A percentile compares a stretch with the other conserved stretches of the same genome.
These are phyloP conservation scores for Sclerospora graminicola DNA, from an alignment of 352 stramenopile genomes.

Conservation along the genomic window DNA sequence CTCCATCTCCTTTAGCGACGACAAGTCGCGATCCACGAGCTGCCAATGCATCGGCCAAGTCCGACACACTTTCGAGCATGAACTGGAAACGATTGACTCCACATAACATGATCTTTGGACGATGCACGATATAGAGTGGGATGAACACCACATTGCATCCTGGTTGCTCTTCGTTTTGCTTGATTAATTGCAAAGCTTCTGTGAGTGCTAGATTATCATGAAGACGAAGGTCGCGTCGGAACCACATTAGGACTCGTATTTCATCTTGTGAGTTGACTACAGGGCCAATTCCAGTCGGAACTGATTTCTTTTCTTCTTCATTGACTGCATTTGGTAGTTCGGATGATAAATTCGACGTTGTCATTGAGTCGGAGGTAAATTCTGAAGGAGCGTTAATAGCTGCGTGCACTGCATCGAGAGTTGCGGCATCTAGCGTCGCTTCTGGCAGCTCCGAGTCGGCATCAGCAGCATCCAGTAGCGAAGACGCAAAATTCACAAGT, in stretches of 20 bases:
- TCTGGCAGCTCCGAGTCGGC: slow-evolving; percentile 13
- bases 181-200: slow-evolving; percentile 44
- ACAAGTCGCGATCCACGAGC: slow-evolving; percentile 50
- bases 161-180: neutral
- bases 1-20: slow-evolving; percentile 62
- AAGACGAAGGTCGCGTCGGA: slow-evolving; percentile 91
- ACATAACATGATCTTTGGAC: slow-evolving; percentile 74
- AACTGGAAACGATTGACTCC: slow-evolving; percentile 85
- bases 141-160: slow-evolving; percentile 39
- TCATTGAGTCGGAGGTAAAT: neutral
- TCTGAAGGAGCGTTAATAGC: slow-evolving; percentile 17
- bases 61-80: slow-evolving; percentile 87
- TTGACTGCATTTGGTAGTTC: neutral
- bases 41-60: slow-evolving; percentile 59
- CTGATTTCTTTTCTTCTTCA: neutral
- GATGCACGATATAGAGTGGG: slow-evolving; percentile 84
- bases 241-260: slow-evolving; percentile 77
- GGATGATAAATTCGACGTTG: neutral
- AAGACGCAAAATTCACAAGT: slow-evolving; percentile 29
- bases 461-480: slow-evolving; percentile 28
- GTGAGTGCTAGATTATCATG: slow-evolving; percentile 93
- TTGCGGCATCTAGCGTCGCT: slow-evolving; percentile 19
- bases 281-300: slow-evolving; percentile 1
- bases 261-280: neutral
- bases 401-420: slow-evolving; percentile 31